Percentiles rank a stretch among this genome's conserved stretches.
These are phyloP conservation scores for Citrus cavaleriei DNA, from an alignment of 345 rosid species.

Conservation along the genomic window DNA sequence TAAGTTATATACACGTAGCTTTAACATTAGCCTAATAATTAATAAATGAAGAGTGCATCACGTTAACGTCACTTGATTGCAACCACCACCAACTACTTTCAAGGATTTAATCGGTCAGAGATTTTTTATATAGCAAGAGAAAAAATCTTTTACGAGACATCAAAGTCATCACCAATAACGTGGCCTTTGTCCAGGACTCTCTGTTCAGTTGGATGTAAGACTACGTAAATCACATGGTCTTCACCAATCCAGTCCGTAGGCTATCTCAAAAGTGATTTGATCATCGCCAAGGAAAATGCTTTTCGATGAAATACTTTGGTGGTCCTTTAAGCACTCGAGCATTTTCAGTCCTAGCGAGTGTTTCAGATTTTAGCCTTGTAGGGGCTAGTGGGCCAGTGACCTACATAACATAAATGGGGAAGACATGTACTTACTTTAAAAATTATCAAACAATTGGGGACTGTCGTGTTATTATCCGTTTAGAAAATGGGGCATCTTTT, in stretches of 20 bases:
- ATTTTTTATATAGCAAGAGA: neutral
- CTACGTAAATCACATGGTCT: neutral
- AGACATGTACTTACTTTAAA: no score
- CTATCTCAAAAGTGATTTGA: no score
- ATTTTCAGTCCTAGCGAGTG: neutral
- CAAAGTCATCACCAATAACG: neutral
- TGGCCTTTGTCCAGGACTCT: neutral
- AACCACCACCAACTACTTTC: neutral
- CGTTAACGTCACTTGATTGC: neutral
- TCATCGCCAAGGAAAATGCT: no score
- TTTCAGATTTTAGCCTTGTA: no score
- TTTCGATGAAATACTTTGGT: neutral
- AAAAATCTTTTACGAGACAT: neutral
- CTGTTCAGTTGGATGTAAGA: neutral
- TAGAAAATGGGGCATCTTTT: no score
- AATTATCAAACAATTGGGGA: no score
- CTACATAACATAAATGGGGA: no score
- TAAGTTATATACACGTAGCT: accelerated
- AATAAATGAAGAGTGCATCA: neutral
- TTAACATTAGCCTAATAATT: no score
- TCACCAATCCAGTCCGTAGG: neutral
- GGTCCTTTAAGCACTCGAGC: no score
- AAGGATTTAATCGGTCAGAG: neutral
- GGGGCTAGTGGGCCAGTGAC: no score
- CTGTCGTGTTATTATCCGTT: no score